phyloP scores from a whole-genome alignment of 352 stramenopile species.

The Hyaloperonospora arabidopsidis region DNA sequence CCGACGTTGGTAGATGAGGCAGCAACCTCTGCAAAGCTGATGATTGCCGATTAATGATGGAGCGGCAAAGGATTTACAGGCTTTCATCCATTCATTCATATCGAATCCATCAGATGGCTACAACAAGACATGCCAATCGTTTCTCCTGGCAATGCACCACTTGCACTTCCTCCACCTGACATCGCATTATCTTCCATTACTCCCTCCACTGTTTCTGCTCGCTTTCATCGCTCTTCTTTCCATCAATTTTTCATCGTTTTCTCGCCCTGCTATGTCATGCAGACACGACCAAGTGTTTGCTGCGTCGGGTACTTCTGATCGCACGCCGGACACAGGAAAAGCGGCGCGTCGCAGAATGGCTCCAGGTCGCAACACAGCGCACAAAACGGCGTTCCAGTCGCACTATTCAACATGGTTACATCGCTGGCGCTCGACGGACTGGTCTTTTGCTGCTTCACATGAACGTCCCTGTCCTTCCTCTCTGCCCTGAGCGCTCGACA shows the following conservation, averaged over 20 bases:
- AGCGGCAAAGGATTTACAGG: constrained; percentile 29
- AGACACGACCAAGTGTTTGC: constrained; percentile 59
- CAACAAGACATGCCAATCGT: constrained; percentile 23
- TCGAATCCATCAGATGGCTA: constrained; percentile 33
- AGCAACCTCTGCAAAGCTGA: not conserved
- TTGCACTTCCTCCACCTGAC: constrained; percentile 1
- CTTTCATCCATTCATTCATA: constrained; percentile 39
- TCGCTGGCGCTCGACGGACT: constrained; percentile 66
- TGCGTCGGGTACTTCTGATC: constrained; percentile 82
- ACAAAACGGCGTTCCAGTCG: constrained; percentile 43
- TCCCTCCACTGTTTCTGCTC: constrained; percentile 8
- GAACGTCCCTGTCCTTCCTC: constrained; percentile 12
- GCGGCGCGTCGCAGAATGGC: constrained; percentile 32
- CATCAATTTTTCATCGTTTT: not conserved
- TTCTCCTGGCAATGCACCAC: not conserved
- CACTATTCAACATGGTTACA: constrained; percentile 35
- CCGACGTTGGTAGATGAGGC: not conserved
- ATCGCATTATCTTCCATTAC: constrained; percentile 5
- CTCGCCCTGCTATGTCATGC: constrained; percentile 28
- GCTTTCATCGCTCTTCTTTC: constrained; percentile 8
- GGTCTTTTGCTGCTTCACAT: constrained; percentile 35
- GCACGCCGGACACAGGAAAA: constrained; percentile 68
- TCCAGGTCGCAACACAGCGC: constrained; percentile 60
- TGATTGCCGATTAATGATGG: constrained; percentile 13
- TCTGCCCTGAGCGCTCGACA: constrained; percentile 13